Base-by-base conservation (phyloP, 306 rosid species). In the Sicyos edulis region DNA sequence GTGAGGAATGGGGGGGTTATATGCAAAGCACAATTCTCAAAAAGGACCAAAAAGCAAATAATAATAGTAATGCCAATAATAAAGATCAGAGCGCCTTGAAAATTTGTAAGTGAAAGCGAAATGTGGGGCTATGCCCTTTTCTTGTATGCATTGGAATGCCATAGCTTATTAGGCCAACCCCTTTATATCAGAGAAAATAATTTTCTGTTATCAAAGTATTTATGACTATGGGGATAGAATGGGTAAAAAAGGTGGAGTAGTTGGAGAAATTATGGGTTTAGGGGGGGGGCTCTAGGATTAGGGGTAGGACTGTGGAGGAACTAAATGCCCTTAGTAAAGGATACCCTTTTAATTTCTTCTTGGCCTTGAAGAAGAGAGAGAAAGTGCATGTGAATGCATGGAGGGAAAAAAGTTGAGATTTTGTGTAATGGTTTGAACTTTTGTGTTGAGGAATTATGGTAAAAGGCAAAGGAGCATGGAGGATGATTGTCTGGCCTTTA, bases 1-100 rank as follows among this genome's bases (percentile, higher is more conserved):
- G 47, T 42, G 47, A 78, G 84, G 82, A 72, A 20, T 11, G 77
- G 22, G 16, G 53, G 40, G 16, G 61, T 20, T 19, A 37, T 71
- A 55, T n/a, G 50, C 60, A 19, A 79, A 82, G 86, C 99, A 42
- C 91, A 73, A 80, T 78, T 83, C 78, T 89, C 96, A 59, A 91
- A 85, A 86, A 50, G 56, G 53, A 54, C 58, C 82, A 6, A 61
- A 73, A 82, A 66, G 89, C 75, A 85, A 32, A 83, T 82, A 77
- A 83, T 82, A 80, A 86, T 70, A 82, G 83, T 82, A 89, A 40
- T 40, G 73, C 86, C 86, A 80, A 79, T 78, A 77, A 82, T 73
- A 67, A 79, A 51, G 22, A 64, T 81, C 64, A 50, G 81, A 71
- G 75, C 3, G 51, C 66, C 79, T 79, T 80, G 76, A 85, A 47